These are phyloP conservation scores for Pseudodiploospora longispora DNA, from an alignment of 2,329 filamentous ascomycete genomes.

Conservation along the genomic window DNA sequence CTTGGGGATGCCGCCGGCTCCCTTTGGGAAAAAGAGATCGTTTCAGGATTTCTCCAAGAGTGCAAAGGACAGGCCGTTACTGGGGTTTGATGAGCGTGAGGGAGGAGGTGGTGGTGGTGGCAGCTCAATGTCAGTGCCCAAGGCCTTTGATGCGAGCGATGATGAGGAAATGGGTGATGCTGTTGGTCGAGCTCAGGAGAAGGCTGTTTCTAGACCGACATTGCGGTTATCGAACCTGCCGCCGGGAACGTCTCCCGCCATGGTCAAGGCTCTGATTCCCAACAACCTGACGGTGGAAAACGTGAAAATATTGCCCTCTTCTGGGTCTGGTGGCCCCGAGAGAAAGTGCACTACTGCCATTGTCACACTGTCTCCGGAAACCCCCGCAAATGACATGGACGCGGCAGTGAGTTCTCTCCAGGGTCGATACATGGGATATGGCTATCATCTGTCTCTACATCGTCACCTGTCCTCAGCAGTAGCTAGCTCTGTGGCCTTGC, in stretches of 20 bases:
- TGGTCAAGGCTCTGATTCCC: slow-evolving; percentile 52
- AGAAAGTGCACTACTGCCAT: slow-evolving; percentile 70
- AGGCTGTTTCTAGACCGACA: slow-evolving; percentile 54
- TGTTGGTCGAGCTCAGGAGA: slow-evolving; percentile 42
- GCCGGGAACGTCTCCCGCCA: slow-evolving; percentile 49
- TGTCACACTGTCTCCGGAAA: slow-evolving; percentile 72
- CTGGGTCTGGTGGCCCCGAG: slow-evolving; percentile 46
- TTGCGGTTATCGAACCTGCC: slow-evolving; percentile 54
- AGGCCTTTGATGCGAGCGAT: slow-evolving; percentile 64
- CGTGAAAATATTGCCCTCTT: slow-evolving; percentile 59
- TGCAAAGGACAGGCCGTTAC: slow-evolving; percentile 16
- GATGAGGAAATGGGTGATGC: slow-evolving; percentile 43
- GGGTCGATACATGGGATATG: slow-evolving; percentile 77
- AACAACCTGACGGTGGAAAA: slow-evolving; percentile 58
- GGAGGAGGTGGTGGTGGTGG: slow-evolving; percentile 30
- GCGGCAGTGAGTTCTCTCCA: slow-evolving; percentile 68
- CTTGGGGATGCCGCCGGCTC: slow-evolving; percentile 43
- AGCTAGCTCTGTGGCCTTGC: slow-evolving; percentile 34
- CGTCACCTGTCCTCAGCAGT: slow-evolving; percentile 73
- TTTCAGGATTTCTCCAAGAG: slow-evolving; percentile 35
- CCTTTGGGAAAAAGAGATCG: slow-evolving; percentile 46
- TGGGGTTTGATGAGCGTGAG: slow-evolving; percentile 33
- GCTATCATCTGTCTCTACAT: slow-evolving; percentile 72
- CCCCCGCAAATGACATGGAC: slow-evolving; percentile 76
- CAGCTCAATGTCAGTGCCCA: slow-evolving; percentile 42